These are phyloP conservation scores for Hyaloperonospora brassicae DNA, from an alignment of 352 stramenopile genomes.

Conservation along the genomic window DNA sequence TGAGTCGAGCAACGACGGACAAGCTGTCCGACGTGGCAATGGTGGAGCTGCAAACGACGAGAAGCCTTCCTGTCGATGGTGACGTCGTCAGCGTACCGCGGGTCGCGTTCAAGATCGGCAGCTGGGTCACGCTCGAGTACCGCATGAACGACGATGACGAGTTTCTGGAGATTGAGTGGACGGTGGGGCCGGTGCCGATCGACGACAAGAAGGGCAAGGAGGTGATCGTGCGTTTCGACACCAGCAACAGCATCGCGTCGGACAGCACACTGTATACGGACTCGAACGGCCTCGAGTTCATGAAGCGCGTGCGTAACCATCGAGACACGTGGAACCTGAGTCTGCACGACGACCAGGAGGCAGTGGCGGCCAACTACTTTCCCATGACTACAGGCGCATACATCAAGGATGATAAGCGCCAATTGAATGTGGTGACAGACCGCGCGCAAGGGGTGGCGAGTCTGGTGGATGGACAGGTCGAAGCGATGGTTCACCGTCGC, in stretches of 20 bases:
- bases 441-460: constrained; percentile 89
- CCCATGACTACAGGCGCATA: constrained; percentile 92
- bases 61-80: constrained; percentile 14
- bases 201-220: constrained; percentile 89
- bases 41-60: constrained; percentile 36
- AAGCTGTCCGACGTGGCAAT: constrained; percentile 25
- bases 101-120: constrained; percentile 70
- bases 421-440: constrained; percentile 89
- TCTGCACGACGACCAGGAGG: constrained; percentile 85
- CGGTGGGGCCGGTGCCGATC: constrained; percentile 68
- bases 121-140: constrained; percentile 89
- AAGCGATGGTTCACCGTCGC: constrained; percentile 97
- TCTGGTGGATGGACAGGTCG: constrained; percentile 84
- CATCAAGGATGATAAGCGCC: constrained; percentile 80
- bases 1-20: constrained; percentile 2
- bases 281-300: constrained; percentile 93
- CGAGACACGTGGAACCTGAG: constrained; percentile 86
- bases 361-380: constrained; percentile 95
- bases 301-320: constrained; percentile 83
- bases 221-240: constrained; percentile 89
- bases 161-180: constrained; percentile 94
- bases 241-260: constrained; percentile 47
- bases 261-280: constrained; percentile 85
- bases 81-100: constrained; percentile 23
- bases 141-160: constrained; percentile 75